Evolutionary conservation across 1,284 basidiomycete genomes (phyloP).

Genomic region (Ustilago nuda): DNA sequence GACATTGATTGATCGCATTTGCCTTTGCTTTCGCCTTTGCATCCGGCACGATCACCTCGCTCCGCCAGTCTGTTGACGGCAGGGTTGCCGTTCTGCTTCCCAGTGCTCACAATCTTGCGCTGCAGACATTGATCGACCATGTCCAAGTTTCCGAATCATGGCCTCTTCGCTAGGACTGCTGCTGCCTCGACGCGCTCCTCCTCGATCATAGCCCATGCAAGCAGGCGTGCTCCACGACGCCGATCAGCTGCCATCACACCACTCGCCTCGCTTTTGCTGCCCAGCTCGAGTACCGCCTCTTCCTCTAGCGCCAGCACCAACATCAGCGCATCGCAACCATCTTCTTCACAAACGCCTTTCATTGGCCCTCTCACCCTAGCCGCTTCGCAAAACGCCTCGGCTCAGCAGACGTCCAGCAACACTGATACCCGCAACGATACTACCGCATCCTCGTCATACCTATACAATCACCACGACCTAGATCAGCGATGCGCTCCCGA

Average conservation of each 20-base stretch:
- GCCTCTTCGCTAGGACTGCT: constrained; percentile 49
- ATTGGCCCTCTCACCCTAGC: constrained; percentile 32
- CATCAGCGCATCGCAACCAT: not conserved
- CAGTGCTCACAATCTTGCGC: not conserved
- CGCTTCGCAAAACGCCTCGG: constrained; percentile 22
- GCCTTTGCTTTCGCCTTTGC: not conserved
- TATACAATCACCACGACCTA: not conserved
- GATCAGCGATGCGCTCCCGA: constrained; percentile 18
- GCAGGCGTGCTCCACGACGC: constrained; percentile 37
- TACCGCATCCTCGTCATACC: not conserved
- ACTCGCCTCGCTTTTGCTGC: not conserved
- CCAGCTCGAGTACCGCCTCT: not conserved
- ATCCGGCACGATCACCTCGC: not conserved
- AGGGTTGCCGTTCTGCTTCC: not conserved
- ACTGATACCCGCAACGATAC: not conserved
- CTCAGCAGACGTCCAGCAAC: not conserved
- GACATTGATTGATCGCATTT: not conserved
- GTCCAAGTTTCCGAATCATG: constrained; percentile 55
- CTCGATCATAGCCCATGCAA: constrained; percentile 28
- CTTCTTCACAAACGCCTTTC: constrained; percentile 19
- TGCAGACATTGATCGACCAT: constrained; percentile 11
- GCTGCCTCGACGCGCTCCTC: constrained; percentile 41
- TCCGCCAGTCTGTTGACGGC: not conserved
- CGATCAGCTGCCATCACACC: constrained; percentile 25
- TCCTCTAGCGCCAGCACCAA: not conserved